These are phyloP conservation scores for Hydnum rufescens DNA, from an alignment of 768 basidiomycete genomes.

Conservation along the genomic window DNA sequence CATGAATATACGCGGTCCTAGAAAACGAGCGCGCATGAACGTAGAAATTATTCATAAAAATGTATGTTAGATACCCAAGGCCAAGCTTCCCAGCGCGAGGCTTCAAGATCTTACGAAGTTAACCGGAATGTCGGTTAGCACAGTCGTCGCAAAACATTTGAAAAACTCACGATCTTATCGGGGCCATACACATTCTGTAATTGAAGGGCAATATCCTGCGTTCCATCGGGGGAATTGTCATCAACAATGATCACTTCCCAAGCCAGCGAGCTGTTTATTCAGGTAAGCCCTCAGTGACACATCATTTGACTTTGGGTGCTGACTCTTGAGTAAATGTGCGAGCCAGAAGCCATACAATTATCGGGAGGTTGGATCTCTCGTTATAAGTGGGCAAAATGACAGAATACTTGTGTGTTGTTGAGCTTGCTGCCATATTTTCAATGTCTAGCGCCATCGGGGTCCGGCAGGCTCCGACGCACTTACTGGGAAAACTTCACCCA, in stretches of 20 bases:
- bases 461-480: too few species aligned
- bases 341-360: conserved; percentile 71
- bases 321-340: conserved; percentile 60
- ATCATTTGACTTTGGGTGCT: background rate
- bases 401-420: conserved; percentile 40
- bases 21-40: background rate
- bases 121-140: background rate
- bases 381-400: conserved; percentile 91
- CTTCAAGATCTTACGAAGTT: conserved; percentile 39
- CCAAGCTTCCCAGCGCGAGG: conserved; percentile 83
- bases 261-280: conserved; percentile 33
- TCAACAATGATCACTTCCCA: conserved; percentile 89
- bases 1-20: conserved; percentile 85
- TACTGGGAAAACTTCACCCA: too few species aligned
- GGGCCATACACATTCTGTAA: conserved; percentile 64
- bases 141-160: background rate
- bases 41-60: background rate
- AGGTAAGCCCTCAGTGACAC: conserved; percentile 10
- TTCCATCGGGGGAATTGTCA: conserved; percentile 83
- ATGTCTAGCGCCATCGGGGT: background rate
- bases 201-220: conserved; percentile 70
- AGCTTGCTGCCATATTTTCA: background rate
- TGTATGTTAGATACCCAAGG: conserved; percentile 38
- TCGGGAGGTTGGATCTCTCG: conserved; percentile 78
- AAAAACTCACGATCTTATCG: conserved; percentile 48